Evolutionary conservation across 2,329 filamentous ascomycete species (phyloP), one percentile per base, ranked within the genome.

Genomic region (Verticillium longisporum): DNA sequence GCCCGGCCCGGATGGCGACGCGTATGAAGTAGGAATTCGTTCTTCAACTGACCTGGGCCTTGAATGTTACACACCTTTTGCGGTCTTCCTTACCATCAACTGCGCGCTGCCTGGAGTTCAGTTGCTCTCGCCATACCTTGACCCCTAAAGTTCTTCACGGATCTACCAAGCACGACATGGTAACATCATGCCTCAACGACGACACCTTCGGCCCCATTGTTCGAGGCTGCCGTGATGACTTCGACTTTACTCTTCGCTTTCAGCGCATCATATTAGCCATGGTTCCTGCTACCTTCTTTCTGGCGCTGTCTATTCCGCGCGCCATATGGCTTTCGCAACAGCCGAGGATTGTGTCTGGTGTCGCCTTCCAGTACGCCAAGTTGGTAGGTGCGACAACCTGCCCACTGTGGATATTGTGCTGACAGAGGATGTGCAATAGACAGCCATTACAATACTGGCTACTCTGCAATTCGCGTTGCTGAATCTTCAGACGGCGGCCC

Each of bases 191-290:
- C 57, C 65, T 63, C 32, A 68, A 70, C 66, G 73, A 75, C 63
- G 62, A 68, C 37, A 65, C 68, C 33, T 69, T 79, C 36, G 76
- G 77, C 15, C 77, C 77, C 1, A 65, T 66, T 11, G 73, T 78
- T 33, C 62, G 64, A 4, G 75, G 74, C 38, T 80, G 76, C 58
- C 73, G 77, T 6, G 73, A 67, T 59, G 71, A 76, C 62, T 79
- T 80, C 60, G 77, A 78, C 63, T 78, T 78, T 45, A 79, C 77
- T 4, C 67, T 79, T 59, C 71, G 70, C 9, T 79, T 80, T 38
- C 76, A 79, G 65, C 71, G 74, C 56, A 66, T 78, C 13, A 71
- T 79, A 55, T 72, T 79, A 18, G 70, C 72, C 7, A 66, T 78
- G 4, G 64, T 74, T 2, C 77, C 77, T 1, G 67, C 74, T 1